Evolutionary conservation across 2,329 filamentous ascomycete species (phyloP).

Genomic region (Aspergillus transmontanensis): DNA sequence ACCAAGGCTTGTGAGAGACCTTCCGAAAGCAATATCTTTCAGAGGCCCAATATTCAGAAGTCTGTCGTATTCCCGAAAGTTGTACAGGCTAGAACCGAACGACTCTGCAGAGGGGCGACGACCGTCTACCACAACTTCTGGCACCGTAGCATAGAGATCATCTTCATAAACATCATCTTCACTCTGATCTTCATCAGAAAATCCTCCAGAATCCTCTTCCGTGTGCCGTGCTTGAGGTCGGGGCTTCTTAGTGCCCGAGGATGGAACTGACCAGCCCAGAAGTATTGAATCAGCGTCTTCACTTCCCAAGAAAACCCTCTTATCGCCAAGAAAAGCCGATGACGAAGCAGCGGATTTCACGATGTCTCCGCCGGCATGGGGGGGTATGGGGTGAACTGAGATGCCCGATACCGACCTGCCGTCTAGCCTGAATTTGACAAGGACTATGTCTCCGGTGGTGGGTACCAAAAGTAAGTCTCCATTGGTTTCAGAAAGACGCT

Average conservation of each 20-base stretch:
- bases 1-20: conserved; percentile 49
- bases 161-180: conserved; percentile 62
- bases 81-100: conserved; percentile 56
- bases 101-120: conserved; percentile 23
- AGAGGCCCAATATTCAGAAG: conserved; percentile 80
- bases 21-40: conserved; percentile 71
- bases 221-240: conserved; percentile 60
- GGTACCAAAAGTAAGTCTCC: conserved; percentile 86
- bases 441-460: conserved; percentile 71
- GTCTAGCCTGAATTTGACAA: conserved; percentile 82
- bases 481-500: conserved; percentile 72
- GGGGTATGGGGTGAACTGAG: conserved; percentile 66
- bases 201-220: conserved; percentile 52
- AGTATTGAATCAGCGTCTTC: conserved; percentile 80
- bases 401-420: conserved; percentile 89
- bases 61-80: conserved; percentile 75
- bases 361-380: conserved; percentile 64
- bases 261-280: conserved; percentile 74
- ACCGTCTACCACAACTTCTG: conserved; percentile 22
- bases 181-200: conserved; percentile 61
- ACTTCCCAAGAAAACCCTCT: conserved; percentile 80
- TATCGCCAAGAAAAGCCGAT: conserved; percentile 67
- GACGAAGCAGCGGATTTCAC: conserved; percentile 68
- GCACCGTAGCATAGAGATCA: conserved; percentile 49
- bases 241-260: conserved; percentile 61